Evolutionary conservation across 768 basidiomycete species (phyloP).

Genomic region (Psilocybe azurescens): DNA sequence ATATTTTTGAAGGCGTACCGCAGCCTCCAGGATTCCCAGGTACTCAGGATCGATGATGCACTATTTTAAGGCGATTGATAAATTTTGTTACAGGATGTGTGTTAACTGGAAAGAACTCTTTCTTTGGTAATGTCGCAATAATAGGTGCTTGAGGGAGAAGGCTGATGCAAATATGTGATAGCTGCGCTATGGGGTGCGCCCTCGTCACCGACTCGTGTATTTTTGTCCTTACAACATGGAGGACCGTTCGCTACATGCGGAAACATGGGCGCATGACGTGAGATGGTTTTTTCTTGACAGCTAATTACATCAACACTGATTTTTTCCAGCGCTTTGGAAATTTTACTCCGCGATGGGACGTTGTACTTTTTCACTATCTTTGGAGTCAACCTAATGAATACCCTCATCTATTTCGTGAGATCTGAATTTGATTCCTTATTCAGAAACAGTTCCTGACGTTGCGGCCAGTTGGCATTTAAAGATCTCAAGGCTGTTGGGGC

Average conservation of each 20-base stretch:
- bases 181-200: constrained; percentile 29
- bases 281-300: background rate
- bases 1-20: constrained; percentile 20
- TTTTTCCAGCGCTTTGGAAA: constrained; percentile 19
- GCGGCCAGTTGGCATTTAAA: constrained; percentile 19
- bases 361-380: constrained; percentile 28
- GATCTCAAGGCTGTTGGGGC: constrained; percentile 29
- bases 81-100: constrained; percentile 20
- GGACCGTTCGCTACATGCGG: constrained; percentile 19
- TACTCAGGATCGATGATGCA: background rate
- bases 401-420: constrained; percentile 28
- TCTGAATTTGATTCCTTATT: background rate
- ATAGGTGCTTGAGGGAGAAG: background rate
- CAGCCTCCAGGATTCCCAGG: constrained; percentile 26
- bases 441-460: background rate
- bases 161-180: background rate
- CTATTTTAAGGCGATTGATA: background rate
- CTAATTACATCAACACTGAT: background rate
- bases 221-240: constrained; percentile 26
- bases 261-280: constrained; percentile 24
- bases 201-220: constrained; percentile 27
- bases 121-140: constrained; percentile 18
- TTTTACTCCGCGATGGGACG: constrained; percentile 28
- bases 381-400: constrained; percentile 28
- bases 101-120: constrained; percentile 24